These are phyloP conservation scores for Sugiyamaella americana DNA, from an alignment of 805 yeast genomes.

Conservation along the genomic window DNA sequence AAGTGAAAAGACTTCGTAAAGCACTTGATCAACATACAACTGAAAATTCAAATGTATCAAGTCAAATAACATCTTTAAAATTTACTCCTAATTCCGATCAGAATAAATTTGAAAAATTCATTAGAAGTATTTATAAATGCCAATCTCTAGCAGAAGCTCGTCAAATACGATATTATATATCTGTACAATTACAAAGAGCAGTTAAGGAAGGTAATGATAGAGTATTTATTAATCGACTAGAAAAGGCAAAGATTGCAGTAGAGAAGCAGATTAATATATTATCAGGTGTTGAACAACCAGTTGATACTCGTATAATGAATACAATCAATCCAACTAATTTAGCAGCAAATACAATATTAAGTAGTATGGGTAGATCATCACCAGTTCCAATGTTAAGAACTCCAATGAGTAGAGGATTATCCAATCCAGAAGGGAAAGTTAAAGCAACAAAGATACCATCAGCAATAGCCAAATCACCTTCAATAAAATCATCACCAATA, in stretches of 20 bases:
- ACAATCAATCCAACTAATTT: not conserved
- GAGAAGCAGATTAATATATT: constrained; percentile 29
- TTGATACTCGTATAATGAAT: not conserved
- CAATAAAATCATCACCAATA: not conserved
- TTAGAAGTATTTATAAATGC: constrained; percentile 33
- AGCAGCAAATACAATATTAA: not conserved
- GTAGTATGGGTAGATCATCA: not conserved
- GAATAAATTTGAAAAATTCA: constrained; percentile 37
- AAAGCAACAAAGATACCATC: not conserved
- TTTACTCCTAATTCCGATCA: constrained; percentile 38
- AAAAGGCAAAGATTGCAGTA: constrained; percentile 29
- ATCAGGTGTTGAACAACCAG: constrained; percentile 14
- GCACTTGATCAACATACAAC: constrained; percentile 58
- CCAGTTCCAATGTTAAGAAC: not conserved
- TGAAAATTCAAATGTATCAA: constrained; percentile 8
- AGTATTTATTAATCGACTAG: constrained; percentile 30
- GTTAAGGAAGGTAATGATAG: constrained; percentile 30
- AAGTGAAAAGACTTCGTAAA: constrained; percentile 64
- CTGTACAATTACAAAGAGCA: constrained; percentile 43
- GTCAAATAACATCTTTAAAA: constrained; percentile 16
- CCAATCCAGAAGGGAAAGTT: not conserved
- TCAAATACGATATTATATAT: constrained; percentile 43
- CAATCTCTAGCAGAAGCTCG: constrained; percentile 40
- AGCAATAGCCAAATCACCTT: not conserved
- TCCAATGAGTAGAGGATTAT: not conserved